phyloP scores from a whole-genome alignment of 805 yeast species.

The Kodamaea sagamina region DNA sequence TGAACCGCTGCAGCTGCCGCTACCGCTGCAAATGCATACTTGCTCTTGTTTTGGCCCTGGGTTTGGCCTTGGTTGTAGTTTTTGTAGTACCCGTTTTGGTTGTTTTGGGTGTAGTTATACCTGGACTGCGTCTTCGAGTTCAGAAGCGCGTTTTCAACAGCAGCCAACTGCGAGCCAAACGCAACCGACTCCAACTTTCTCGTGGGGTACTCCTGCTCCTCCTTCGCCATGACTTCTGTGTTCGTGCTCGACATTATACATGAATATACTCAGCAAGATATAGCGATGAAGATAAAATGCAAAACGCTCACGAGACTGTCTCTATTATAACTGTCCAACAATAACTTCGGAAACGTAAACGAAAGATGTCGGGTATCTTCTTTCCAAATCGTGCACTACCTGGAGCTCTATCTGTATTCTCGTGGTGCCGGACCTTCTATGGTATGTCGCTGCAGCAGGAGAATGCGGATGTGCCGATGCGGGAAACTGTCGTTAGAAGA shows the following conservation, averaged over 20 bases:
- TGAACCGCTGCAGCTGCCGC: constrained; percentile 37
- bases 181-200: constrained; percentile 29
- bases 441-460: no score
- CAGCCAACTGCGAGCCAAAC: constrained; percentile 31
- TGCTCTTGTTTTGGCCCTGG: constrained; percentile 21
- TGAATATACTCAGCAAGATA: not conserved
- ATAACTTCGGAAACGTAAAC: not conserved
- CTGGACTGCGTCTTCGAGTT: constrained; percentile 13
- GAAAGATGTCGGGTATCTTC: no score
- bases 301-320: not conserved
- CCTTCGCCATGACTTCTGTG: constrained; percentile 1
- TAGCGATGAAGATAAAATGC: not conserved
- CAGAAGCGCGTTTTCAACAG: constrained; percentile 21
- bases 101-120: constrained; percentile 14
- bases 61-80: constrained; percentile 11
- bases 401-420: no score
- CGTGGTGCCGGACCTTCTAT: no score
- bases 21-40: constrained; percentile 30
- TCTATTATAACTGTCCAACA: not conserved
- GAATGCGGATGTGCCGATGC: no score
- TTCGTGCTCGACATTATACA: constrained; percentile 7
- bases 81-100: constrained; percentile 10
- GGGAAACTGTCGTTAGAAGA: constrained; percentile 4
- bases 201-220: constrained; percentile 21
- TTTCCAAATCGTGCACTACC: no score